Evolutionary conservation across 176 grass and related monocot species (phyloP).

Genomic region (Triticum timopheevii): DNA sequence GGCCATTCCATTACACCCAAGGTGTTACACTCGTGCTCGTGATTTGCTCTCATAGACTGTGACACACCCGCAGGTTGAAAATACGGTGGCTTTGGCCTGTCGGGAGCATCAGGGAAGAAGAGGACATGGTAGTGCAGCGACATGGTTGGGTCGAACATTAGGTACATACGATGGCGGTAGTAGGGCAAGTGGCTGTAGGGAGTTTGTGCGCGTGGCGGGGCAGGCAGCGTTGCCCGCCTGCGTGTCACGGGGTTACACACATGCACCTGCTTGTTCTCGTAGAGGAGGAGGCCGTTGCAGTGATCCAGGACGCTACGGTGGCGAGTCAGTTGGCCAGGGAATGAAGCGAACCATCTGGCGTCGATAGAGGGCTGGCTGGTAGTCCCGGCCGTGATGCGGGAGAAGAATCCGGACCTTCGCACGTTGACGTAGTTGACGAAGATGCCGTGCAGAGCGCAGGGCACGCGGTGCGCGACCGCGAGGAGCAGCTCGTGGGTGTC

Average conservation of each 20-base stretch:
- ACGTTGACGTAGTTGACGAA: background rate
- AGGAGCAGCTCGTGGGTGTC: background rate
- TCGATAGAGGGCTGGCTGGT: background rate
- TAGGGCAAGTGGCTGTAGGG: background rate
- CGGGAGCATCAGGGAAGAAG: background rate
- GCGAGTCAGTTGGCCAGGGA: background rate
- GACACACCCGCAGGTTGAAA: background rate
- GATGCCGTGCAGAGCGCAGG: background rate
- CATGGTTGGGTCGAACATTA: background rate
- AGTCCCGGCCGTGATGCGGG: background rate
- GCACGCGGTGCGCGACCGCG: background rate
- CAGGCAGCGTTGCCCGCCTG: background rate
- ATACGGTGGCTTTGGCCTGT: background rate
- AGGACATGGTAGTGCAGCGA: background rate
- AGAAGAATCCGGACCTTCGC: background rate
- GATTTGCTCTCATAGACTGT: background rate
- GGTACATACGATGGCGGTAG: background rate
- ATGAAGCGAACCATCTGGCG: background rate
- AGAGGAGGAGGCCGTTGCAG: slow-evolving; percentile 5
- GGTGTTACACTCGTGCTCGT: background rate
- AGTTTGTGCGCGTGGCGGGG: background rate
- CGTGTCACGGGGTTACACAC: background rate
- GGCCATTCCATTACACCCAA: background rate
- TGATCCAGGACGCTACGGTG: background rate
- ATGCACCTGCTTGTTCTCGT: background rate